These are phyloP conservation scores for Triangularia setosa DNA, from an alignment of 2,329 filamentous ascomycete species.

Conservation along the genomic window DNA sequence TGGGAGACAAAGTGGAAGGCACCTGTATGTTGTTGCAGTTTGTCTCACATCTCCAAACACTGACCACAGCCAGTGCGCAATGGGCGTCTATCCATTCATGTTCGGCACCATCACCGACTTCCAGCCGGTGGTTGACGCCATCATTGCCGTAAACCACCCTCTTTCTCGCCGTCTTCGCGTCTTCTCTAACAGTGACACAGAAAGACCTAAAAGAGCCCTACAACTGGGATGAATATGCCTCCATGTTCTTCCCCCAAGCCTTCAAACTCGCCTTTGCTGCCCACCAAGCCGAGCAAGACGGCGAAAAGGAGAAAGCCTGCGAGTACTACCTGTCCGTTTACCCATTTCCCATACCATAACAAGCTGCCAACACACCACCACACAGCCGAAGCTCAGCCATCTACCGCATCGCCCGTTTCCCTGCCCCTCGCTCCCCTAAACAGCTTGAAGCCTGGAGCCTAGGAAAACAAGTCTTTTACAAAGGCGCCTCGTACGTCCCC, in stretches of 20 bases:
- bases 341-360: neutral
- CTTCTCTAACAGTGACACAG: neutral
- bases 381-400: constrained; percentile 31
- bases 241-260: constrained; percentile 32
- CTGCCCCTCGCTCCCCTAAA: constrained; percentile 30
- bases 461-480: constrained; percentile 30
- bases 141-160: constrained; percentile 22
- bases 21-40: constrained; percentile 5
- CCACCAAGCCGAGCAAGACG: constrained; percentile 10
- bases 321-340: constrained; percentile 31
- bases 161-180: neutral
- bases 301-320: constrained; percentile 28
- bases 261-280: constrained; percentile 26
- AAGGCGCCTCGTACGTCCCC: constrained; percentile 25
- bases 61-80: constrained; percentile 13
- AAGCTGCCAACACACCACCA: neutral
- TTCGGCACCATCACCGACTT: constrained; percentile 32
- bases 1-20: constrained; percentile 24
- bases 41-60: too few species aligned
- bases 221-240: constrained; percentile 35
- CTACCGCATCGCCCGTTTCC: constrained; percentile 35
- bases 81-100: constrained; percentile 37
- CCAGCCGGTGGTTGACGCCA: constrained; percentile 30
- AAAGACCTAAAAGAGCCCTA: constrained; percentile 26
- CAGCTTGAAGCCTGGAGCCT: constrained; percentile 30